Evolutionary conservation across 179 eudicot species (phyloP).

Genomic region (Vitellaria paradoxa): DNA sequence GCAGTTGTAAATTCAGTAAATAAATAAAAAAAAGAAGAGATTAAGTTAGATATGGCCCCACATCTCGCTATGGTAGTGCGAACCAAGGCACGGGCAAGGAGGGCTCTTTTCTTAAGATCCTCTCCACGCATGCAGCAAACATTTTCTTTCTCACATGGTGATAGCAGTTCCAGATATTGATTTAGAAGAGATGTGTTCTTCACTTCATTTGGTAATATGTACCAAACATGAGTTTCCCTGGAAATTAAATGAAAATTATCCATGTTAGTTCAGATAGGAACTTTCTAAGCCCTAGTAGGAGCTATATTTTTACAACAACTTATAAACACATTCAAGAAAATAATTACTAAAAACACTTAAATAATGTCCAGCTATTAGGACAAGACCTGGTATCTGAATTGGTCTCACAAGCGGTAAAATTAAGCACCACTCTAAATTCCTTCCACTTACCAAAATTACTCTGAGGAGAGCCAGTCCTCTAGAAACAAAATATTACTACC

Average conservation of each 20-base stretch:
- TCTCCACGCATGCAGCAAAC: constrained; percentile 50
- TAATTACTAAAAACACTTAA: background rate
- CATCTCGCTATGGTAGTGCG: constrained; percentile 92
- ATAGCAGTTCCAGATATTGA: constrained; percentile 59
- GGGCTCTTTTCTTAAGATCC: constrained; percentile 56
- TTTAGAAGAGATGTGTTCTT: constrained; percentile 34
- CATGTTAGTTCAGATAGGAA: background rate
- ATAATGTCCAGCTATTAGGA: background rate
- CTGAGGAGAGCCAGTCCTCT: too few relatives aligned
- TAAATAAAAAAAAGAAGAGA: background rate
- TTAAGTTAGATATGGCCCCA: constrained; percentile 24
- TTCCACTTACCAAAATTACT: too few relatives aligned
- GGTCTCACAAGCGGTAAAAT: too few relatives aligned
- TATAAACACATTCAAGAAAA: background rate
- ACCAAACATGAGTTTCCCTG: constrained; percentile 91
- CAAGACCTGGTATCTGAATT: background rate
- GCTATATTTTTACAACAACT: background rate
- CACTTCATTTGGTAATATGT: constrained; percentile 66
- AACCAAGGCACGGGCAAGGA: constrained; percentile 72
- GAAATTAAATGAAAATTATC: background rate
- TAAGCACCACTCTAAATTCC: too few relatives aligned
- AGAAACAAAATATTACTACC: too few relatives aligned
- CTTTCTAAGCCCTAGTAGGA: background rate
- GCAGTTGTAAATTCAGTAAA: background rate
- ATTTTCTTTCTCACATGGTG: constrained; percentile 63